Evolutionary conservation across 768 basidiomycete genomes (phyloP), one percentile per base, ranked within the genome.

Genomic region (Pleurotus platypus): DNA sequence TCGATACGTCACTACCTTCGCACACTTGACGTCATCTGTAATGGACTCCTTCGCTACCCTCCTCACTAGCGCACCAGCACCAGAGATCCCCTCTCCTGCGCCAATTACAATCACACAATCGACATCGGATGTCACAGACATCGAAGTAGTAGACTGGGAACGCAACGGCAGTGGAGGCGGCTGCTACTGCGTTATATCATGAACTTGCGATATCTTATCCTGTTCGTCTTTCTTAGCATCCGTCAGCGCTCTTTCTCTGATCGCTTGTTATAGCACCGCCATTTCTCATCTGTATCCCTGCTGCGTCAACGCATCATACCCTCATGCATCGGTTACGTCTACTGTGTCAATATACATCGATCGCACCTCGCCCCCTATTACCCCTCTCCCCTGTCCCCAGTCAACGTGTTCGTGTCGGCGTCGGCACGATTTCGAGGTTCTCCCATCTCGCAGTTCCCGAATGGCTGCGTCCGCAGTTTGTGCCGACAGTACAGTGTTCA

Each of bases 21-120:
- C 30, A 6, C 30, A 30, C 6, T 30, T 6, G 30, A 30, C 30
- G 30, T 30, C 30, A 30, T 30, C 15, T n/a, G 15, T n/a, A 11
- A 49, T 49, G 49, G 49, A 49, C 49, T 49, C 16, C 27, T 49
- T 49, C 49, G 6, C 49, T 30, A 20, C 49, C 22, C 15, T 49
- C 24, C n/a, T 49, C 49, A 16, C 35, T 30, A 49, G 27, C 26
- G 18, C 46, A 18, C 2, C 46, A 22, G 49, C 7, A 5, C 24
- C 13, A 27, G 26, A n/a, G 15, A 13, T 16, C 49, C 7, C 27
- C 22, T 11, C n/a, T 15, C 26, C 49, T 20, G 13, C 49, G n/a
- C 1, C 30, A 2, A 20, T 4, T 3, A 5, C 49, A 26, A 27
- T 13, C 2, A 24, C 6, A 8, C 22, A 11, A 49, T 26, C 49